Evolutionary conservation across 2,329 filamentous ascomycete species (phyloP), one percentile per base, ranked within the genome.

Genomic region (Penicillium sclerotigenum): DNA sequence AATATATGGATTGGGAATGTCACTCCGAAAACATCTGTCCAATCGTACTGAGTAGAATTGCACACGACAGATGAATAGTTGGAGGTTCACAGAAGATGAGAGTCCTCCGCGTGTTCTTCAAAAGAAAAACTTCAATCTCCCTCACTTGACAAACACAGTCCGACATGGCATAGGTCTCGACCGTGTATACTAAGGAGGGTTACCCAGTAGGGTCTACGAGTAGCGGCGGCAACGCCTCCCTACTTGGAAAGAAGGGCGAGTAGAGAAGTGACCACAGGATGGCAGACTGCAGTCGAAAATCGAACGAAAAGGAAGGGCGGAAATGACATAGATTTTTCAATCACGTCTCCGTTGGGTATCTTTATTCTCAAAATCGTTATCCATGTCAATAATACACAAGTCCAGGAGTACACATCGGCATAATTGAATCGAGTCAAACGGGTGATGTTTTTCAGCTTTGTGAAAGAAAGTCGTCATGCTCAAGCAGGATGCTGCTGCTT

Each of bases 111-210:
- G 62, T 59, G 56, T 53, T 57, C 46, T 45, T 53, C 31, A 16
- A 33, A 49, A 57, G 54, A 56, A 63, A 48, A 65, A 59, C 59
- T 40, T 74, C 58, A 59, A 70, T 76, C 63, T 75, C 53, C 73
- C 73, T 76, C 72, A 65, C 65, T 57, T 76, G 72, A 76, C 73
- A 74, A 75, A 75, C 72, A 75, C 71, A 76, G 70, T 63, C 71
- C 67, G 69, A 74, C 73, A 76, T 72, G 67, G 71, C 60, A 47
- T 61, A 61, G 60, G 69, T 72, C 72, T 65, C 68, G 70, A 69
- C 71, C 72, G 72, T 75, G 73, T 69, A 75, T 76, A 76, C 72
- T 74, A 63, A 70, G 70, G 73, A 75, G 68, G 69, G 57, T 59
- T 45, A 36, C 49, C 49, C 49, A 18, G 29, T 24, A 41, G n/a